Evolutionary conservation across 441 rosid species (phyloP), one percentile per base, ranked within the genome.

Genomic region (Arabidopsis lyrata): DNA sequence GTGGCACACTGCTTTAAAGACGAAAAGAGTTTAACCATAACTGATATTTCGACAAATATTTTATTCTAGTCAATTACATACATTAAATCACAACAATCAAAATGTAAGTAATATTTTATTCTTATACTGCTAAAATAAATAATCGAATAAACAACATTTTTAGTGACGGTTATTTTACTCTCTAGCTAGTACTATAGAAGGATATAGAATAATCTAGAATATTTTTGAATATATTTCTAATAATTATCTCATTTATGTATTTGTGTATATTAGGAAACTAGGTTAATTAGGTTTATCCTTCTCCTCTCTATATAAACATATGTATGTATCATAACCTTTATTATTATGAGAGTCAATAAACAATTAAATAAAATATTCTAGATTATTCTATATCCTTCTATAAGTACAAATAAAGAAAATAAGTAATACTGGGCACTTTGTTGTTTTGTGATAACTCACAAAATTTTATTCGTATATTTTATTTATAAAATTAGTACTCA

Each of bases 1-100:
- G 27, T 66, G 77, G 66, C 44, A 35, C 31, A 45, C 6, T 27
- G 15, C 10, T 27, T 27, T 34, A 48, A 65, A 24, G 44, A 56
- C 66, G 16, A 38, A 65, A 35, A 65, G 1, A 2, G 54, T 49
- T 48, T n/a, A 49, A 47, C 5, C 48, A 4, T 36, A 49, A 36
- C 61, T 50, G 67, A 59, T 45, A 36, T 7, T 12, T 27, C 12
- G 32, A 60, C 48, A 13, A 29, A 9, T 31, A 32, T 38, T 52
- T 8, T 38, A 27, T 18, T 41, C 49, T 48, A 39, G 44, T 61
- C 42, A 62, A 71, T n/a, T 50, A 38, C 6, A 36, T 38, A 36
- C 64, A 59, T 36, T 59, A 20, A 58, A 59, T 38, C 64, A 59
- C 45, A 59, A 10, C 10, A 22, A 7, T 6, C 32, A 60, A 41